phyloP scores from a whole-genome alignment of 2,329 filamentous ascomycete genomes.

The Verticillium nonalfalfae region DNA sequence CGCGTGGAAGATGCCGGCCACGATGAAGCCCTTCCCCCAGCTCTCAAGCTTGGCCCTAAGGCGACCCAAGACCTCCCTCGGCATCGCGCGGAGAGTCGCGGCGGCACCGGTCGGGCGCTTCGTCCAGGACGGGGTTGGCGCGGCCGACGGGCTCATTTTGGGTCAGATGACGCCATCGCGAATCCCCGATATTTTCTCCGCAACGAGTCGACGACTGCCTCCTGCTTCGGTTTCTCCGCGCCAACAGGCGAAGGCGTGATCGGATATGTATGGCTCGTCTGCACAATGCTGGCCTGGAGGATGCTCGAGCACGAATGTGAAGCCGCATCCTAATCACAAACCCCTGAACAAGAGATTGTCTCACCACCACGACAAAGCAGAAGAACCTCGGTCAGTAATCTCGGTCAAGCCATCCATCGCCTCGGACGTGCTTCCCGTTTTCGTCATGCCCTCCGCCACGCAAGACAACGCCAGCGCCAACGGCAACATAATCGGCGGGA shows the following conservation, averaged over 20 bases:
- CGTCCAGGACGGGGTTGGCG: constrained; percentile 1
- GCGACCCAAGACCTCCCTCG: neutral
- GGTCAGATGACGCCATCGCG: constrained; percentile 6
- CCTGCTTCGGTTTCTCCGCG: neutral
- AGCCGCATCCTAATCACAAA: neutral
- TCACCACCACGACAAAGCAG: neutral
- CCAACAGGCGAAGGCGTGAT: neutral
- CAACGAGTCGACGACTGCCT: neutral
- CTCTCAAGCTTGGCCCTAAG: no score
- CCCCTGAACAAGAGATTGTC: neutral
- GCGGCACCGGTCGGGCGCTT: neutral
- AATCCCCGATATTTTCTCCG: constrained; percentile 19
- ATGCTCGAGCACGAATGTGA: no score
- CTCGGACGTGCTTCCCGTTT: neutral
- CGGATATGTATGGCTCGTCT: neutral
- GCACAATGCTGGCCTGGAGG: neutral
- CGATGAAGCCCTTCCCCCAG: no score
- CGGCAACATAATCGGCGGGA: constrained; percentile 20
- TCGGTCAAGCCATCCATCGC: neutral
- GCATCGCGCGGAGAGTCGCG: neutral
- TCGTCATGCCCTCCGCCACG: constrained; percentile 27
- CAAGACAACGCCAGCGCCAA: constrained; percentile 9
- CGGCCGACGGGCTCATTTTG: constrained; percentile 2
- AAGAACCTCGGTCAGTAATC: neutral
- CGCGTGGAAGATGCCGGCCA: no score